These are phyloP conservation scores for Melaleuca quinquenervia DNA, from an alignment of 345 rosid species.

Conservation along the genomic window DNA sequence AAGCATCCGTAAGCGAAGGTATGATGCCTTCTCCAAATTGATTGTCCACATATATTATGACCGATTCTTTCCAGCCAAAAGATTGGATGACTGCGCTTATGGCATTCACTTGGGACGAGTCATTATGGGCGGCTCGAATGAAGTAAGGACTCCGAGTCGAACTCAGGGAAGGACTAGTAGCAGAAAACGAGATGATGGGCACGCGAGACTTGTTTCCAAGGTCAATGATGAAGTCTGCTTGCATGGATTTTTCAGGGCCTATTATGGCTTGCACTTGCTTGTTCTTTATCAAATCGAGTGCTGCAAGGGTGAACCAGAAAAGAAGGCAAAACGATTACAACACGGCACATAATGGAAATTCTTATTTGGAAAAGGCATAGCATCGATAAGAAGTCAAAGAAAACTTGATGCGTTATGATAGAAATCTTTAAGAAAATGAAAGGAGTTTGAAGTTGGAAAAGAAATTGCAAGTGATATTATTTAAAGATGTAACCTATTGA, in stretches of 20 bases:
- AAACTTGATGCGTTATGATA: neutral
- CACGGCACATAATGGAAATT: neutral
- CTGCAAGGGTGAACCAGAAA: neutral
- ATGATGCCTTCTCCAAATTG: neutral
- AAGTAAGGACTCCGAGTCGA: neutral
- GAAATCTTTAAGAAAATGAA: neutral
- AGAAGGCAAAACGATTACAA: neutral
- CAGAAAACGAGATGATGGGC: neutral
- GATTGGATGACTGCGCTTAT: neutral
- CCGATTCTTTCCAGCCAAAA: neutral
- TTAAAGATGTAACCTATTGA: neutral
- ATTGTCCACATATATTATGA: neutral
- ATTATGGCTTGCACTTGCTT: neutral
- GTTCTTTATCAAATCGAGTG: neutral
- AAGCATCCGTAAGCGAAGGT: neutral
- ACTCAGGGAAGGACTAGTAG: neutral
- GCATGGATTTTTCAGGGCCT: neutral
- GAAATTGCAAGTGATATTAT: neutral
- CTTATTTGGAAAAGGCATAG: neutral
- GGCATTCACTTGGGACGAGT: neutral
- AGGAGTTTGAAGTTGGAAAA: neutral
- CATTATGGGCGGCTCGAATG: accelerated
- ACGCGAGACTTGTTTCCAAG: neutral
- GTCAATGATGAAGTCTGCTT: neutral
- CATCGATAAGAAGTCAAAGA: neutral